Evolutionary conservation across 176 grass and related monocot genomes (phyloP).

Genomic region (Poa pratensis): DNA sequence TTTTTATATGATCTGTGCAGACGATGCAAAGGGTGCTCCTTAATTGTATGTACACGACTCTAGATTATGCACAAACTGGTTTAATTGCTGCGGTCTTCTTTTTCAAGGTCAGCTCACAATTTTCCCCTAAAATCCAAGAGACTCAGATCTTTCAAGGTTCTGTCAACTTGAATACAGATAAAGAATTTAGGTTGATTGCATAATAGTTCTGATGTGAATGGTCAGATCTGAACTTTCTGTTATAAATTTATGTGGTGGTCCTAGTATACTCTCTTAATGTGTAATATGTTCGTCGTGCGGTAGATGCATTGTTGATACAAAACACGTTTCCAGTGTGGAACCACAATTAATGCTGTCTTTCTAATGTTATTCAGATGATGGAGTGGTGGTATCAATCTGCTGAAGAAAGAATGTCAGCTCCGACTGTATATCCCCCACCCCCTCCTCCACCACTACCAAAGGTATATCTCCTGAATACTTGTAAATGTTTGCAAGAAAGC

Average conservation of each 20-base stretch:
- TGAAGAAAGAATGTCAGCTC: conserved; percentile 97
- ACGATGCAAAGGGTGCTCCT: conserved; percentile 78
- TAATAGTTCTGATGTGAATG: neutral
- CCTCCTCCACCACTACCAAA: conserved; percentile 84
- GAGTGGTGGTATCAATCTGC: conserved; percentile 99
- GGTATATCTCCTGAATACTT: conserved; percentile 41
- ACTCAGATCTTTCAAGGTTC: neutral
- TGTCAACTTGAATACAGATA: neutral
- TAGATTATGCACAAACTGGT: conserved; percentile 98
- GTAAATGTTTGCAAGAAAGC: conserved; percentile 21
- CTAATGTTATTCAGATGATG: conserved; percentile 82
- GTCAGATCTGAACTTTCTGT: neutral
- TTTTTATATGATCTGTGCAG: conserved; percentile 54
- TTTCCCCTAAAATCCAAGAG: conserved; percentile 14
- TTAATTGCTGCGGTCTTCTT: conserved; percentile 98
- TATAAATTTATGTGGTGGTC: conserved; percentile 12
- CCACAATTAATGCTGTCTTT: conserved; percentile 41
- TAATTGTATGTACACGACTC: conserved; percentile 72
- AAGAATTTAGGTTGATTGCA: neutral
- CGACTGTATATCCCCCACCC: conserved; percentile 90
- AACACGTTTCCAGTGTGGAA: neutral
- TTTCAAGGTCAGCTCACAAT: conserved; percentile 82
- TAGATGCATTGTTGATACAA: conserved; percentile 27
- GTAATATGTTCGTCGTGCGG: neutral
- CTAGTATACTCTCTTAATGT: neutral